Base-by-base conservation (phyloP, 768 basidiomycete genomes). In the Boletus tylopilopsis region DNA sequence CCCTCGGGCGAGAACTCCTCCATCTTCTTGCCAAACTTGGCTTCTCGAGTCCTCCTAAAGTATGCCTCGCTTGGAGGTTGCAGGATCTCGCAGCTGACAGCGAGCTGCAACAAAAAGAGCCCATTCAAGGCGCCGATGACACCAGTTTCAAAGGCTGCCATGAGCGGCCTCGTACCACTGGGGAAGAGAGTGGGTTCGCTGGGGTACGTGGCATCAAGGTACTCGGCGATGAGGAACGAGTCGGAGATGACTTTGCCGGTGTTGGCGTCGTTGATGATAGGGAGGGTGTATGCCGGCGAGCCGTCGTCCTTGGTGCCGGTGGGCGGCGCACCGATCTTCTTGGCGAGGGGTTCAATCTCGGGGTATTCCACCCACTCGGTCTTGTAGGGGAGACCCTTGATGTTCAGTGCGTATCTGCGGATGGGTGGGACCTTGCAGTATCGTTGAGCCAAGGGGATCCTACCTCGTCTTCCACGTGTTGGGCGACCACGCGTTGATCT, bases 391-490 rank as follows among this genome's bases (percentile, higher is more conserved):
- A 78, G 34, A 15, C 65, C 60, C 54, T 78, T 76, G 62, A 68
- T 63, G 50, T 75, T 74, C 45, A 75, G 56, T 7, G 68, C 68
- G 46, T 62, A 68, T 51, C 71, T 74, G 41, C 18, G 32, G 11
- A 19, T 27, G 35, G 2, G 6, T 29, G 48, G 18, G 53, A 42
- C 21, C 15, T 7, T 16, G 30, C 18, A 24, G 39, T 34, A 18
- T 19, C 27, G 6, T 11, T 23, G 6, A 23, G 34, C 8, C 40
- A 12, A 5, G 6, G n/a, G 10, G 32, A 7, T 47, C 64, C 42
- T 35, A 73, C 77, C 78, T 57, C 12, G 64, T 62, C 58, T 74
- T 77, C 73, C 72, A 76, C 29, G 73, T 72, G 50, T 76, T 78
- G 8, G 75, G 72, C 5, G 74, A 73, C 70, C 73, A 77, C 8